A percentile compares a stretch with the other conserved stretches of the same genome.
phyloP scores from a whole-genome alignment of 441 rosid species.

The Iberis amara region DNA sequence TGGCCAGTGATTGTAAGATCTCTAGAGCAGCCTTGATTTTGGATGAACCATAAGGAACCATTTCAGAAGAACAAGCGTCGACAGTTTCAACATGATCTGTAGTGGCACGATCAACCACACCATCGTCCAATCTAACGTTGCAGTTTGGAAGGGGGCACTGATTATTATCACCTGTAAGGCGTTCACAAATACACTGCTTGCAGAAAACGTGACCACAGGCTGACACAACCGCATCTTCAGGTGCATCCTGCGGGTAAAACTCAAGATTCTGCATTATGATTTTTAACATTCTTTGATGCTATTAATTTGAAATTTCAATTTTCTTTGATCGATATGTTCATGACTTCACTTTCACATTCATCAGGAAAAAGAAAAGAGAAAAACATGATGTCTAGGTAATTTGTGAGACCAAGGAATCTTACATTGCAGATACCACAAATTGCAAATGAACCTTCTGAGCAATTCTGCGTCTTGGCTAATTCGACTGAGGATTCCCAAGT shows the following conservation, averaged over 20 bases:
- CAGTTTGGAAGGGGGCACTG: constrained; percentile 61
- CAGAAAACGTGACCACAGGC: constrained; percentile 85
- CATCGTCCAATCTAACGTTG: constrained; percentile 43
- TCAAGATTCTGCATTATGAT: constrained; percentile 9
- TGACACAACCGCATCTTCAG: constrained; percentile 87
- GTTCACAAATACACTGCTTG: constrained; percentile 74
- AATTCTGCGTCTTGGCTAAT: constrained; percentile 52
- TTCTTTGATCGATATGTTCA: not conserved
- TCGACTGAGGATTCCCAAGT: constrained; percentile 33
- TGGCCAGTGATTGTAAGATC: constrained; percentile 59
- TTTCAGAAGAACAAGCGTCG: constrained; percentile 27
- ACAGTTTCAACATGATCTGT: constrained; percentile 33
- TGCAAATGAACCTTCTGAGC: constrained; percentile 65
- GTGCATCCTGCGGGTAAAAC: constrained; percentile 59
- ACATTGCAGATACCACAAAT: constrained; percentile 86
- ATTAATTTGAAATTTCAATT: not conserved
- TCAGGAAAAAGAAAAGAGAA: constrained; percentile 2
- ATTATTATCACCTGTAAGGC: constrained; percentile 60
- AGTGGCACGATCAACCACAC: constrained; percentile 31
- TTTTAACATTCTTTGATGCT: constrained; percentile 2
- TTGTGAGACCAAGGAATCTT: constrained; percentile 28
- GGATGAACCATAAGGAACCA: constrained; percentile 44
- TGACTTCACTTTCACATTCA: constrained; percentile 1
- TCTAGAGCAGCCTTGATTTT: constrained; percentile 82
- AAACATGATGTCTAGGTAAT: not conserved